Base-by-base conservation (phyloP, 345 rosid genomes). In the Xanthoceras sorbifolium region DNA sequence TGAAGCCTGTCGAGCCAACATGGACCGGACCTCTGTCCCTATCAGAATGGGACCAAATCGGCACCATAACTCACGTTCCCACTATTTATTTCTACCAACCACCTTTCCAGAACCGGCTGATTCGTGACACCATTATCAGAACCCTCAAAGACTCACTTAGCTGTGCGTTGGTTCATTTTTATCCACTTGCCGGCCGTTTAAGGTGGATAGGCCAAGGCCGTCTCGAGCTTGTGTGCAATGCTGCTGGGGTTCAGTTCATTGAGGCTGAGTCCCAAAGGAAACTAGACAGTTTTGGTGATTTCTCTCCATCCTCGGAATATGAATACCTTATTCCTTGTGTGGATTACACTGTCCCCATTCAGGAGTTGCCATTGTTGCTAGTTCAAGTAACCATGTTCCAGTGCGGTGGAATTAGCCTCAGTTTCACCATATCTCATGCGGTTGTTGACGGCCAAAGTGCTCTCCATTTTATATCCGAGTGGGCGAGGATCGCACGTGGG, bases 171-270 rank as follows among this genome's bases (percentile, higher is more conserved):
- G 82, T 87, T 40, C 79, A 78, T 29, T 90, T 90, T 12, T 90
- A 90, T 72, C 94, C 88, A 3, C 81, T 90, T 1, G 92, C 92
- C 0, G 92, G 92, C n/a, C 89, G 91, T 46, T 78, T 90, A 2
- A 62, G 76, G n/a, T 87, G 88, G 89, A 82, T 82, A 11, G 83
- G 86, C 3, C 62, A 77, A 0, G 82, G 88, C 9, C 88, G 91
- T 10, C 85, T 90, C 3, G 88, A 69, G 65, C 83, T 88, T 1
- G 86, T 83, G 3, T 90, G 92, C 77, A 88, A 86, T 12, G 83
- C 81, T 5, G 55, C 28, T 36, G 90, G 94, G 0, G 89, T 76
- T 6, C 34, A 54, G 18, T 44, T 90, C 72, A 57, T 75, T 1
- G 90, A 80, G 78, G 94, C 88, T 0, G 88, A 90, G 71, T 80